Base-by-base conservation (phyloP, 2,329 filamentous ascomycete genomes). In the Exserohilum rostratum region DNA sequence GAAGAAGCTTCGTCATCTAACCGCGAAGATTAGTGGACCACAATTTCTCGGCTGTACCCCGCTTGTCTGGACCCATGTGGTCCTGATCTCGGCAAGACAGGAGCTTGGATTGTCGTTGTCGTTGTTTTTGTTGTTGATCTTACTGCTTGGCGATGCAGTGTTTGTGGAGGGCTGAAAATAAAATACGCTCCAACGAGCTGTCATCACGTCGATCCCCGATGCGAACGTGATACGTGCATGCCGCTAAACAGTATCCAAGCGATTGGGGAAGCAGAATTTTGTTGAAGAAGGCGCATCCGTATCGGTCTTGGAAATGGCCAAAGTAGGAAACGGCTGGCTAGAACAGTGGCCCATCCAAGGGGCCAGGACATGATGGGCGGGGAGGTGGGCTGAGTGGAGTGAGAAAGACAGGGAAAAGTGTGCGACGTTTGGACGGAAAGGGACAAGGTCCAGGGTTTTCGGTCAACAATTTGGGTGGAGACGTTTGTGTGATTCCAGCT, bases 201-300 rank as follows among this genome's bases (percentile, higher is more conserved):
- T 27, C 29, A 34, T 50, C 55, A 56, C 34, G 39, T 17, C 37
- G 22, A 42, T 57, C 50, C 48, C 53, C 4, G 40, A 37, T 45
- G 43, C 46, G 18, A 46, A 62, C 55, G 47, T 55, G 54, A 57
- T 30, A 33, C 27, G 30, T 48, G 38, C 40, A 49, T 38, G 31
- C 33, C 9, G 37, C 43, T 50, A 50, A 47, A 57, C 53, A 52
- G 22, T 7, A 13, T 47, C 27, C 42, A 57, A 35, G 33, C 29
- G 34, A 39, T 50, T 46, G 45, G 47, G 42, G 30, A 31, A 35
- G 33, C 45, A 47, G 43, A 43, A 31, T 46, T 48, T 44, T 30
- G 30, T 40, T 47, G 47, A 44, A 25, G 42, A 55, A 60, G 60
- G 57, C 22, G 22, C 22, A 62, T 37, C 49, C 58, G 55, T 62